Base-by-base conservation (phyloP, 1,284 basidiomycete species). In the Microbotryomycetes sp. region DNA sequence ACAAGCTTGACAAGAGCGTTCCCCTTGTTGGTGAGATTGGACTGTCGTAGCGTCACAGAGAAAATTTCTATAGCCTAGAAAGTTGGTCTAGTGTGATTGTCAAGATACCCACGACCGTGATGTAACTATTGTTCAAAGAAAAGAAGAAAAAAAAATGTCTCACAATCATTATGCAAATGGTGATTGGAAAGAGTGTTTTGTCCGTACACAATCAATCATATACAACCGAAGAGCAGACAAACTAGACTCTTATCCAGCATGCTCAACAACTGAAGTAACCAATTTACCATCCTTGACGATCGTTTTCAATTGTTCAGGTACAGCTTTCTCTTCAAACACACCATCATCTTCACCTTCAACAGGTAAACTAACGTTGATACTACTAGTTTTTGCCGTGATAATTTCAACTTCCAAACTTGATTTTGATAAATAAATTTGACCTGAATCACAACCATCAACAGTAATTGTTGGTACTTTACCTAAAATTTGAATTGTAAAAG, bases 251-350 rank as follows among this genome's bases (percentile, higher is more conserved):
- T 72, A 93, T 42, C 89, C 90, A 68, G 81, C 79, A 75, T 96
- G 92, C 75, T 96, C 92, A n/a, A 96, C 87, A 51, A 93, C 84
- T 29, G 80, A 84, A 12, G 92, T 94, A 53, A 92, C 82, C 59
- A 96, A 78, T 76, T 88, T 94, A n/a, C 92, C 92, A 68, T 84
- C 79, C 74, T 84, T 80, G 23, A 98, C 80, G 52, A 84, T 82
- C 49, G 89, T 90, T 80, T 86, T 89, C 76, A 99, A 81, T 87
- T 97, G 97, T 78, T 99, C 96, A 1, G 96, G 96, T 45, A 99
- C 80, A 2, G 94, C 83, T 70, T 86, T 85, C 77, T 99, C 96
- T 66, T 84, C 83, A 72, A 92, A 97, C 56, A 94, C 83, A 14
- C 93, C 96, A 15, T 93, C 89, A 74, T 94, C 92, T 71, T 89